Evolutionary conservation across 805 yeast species (phyloP).

Genomic region (Metschnikowia baotianmanensis): DNA sequence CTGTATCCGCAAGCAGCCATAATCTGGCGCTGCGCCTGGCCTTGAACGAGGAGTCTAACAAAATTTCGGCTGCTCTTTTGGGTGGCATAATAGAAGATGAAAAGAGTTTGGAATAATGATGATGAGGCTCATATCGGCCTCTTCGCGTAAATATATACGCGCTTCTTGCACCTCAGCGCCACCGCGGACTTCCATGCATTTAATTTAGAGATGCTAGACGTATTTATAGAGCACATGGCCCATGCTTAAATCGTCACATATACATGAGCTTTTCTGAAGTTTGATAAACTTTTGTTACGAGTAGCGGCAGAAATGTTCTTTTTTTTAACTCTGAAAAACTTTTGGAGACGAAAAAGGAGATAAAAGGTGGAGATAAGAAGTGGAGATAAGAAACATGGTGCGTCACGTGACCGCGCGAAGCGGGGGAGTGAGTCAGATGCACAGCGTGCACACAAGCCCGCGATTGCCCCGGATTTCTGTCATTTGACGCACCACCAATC

Average conservation of each 20-base stretch:
- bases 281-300: too few species aligned
- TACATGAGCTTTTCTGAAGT: too few species aligned
- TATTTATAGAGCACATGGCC: too few species aligned
- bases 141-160: constrained; percentile 4
- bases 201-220: too few species aligned
- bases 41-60: constrained; percentile 3
- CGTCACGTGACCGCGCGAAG: too few species aligned
- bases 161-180: constrained; percentile 2
- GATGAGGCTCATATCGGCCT: not conserved
- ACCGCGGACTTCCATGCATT: constrained; percentile 9
- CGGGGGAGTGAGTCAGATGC: constrained; percentile 5
- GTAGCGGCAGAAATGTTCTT: too few species aligned
- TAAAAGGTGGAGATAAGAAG: too few species aligned
- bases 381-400: too few species aligned
- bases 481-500: not conserved
- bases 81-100: constrained; percentile 3
- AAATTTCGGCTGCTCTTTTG: constrained; percentile 5
- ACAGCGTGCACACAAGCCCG: constrained; percentile 3
- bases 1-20: not conserved
- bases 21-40: constrained; percentile 5
- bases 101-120: too few species aligned
- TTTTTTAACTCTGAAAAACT: too few species aligned
- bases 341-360: too few species aligned
- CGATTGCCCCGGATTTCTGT: constrained; percentile 4
- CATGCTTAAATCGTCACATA: too few species aligned